Base-by-base conservation (phyloP, 2,329 filamentous ascomycete genomes). In the Penicillium sclerotigenum region DNA sequence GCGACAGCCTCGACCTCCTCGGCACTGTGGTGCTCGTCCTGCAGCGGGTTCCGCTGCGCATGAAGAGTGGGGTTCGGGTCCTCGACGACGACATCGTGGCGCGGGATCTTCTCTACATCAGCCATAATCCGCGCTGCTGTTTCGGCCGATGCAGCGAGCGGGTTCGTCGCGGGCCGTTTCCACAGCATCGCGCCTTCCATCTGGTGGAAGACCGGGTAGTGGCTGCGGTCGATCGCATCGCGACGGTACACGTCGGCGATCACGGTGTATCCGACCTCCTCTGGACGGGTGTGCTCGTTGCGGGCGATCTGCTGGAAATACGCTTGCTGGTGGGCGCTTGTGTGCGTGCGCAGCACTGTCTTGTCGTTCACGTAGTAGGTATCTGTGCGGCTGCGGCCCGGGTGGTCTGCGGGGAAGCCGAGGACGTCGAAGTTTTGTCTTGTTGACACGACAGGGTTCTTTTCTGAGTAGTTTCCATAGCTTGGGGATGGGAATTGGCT, bases 201-300 rank as follows among this genome's bases (percentile, higher is more conserved):
- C 77, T 99, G 94, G 76, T 99, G 94, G 75, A 99, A 99, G 56
- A 96, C 86, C 0, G 94, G 94, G 75, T 97, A 97, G 76, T 99
- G 94, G 65, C 88, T 94, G 54, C 90, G 85, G 75, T 99, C 94
- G 68, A 99, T 88, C 54, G 93, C 92, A 82, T 99, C 94, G 62
- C 94, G 84, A 41, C 94, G 86, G 74, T 97, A 99, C 18, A 99
- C 94, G 72, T 99, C 94, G 24, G 93, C 94, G 57, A 88, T 89
- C 71, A 99, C 89, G 33, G 96, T 88, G 71, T 91, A 99, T 3
- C 93, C 94, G 36, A 86, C 82, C 47, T 76, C 63, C 37, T 72
- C 67, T 4, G 73, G 72, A 8, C 64, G 66, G 9, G 58, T 65
- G 7, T 59, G 58, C 38, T 75, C 71, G 47, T 76, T 75, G 26